A percentile compares a stretch with the other conserved stretches of the same genome.
These are phyloP conservation scores for Tilletia caries DNA, from an alignment of 1,284 basidiomycete genomes.

Conservation along the genomic window DNA sequence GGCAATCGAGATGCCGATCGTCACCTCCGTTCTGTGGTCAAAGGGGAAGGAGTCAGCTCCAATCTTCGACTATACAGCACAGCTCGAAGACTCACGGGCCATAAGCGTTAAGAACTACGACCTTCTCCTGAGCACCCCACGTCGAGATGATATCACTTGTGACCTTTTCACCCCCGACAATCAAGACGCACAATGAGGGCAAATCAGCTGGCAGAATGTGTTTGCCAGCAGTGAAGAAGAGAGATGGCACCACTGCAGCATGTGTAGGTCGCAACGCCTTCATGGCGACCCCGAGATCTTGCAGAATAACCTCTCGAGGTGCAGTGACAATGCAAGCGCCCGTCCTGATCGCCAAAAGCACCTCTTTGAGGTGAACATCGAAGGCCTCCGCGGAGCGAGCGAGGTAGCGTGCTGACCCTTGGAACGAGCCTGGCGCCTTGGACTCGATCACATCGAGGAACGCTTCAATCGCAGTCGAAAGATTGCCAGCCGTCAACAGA, in stretches of 20 bases:
- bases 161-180: constrained; percentile 49
- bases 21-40: constrained; percentile 34
- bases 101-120: constrained; percentile 46
- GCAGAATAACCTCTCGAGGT: constrained; percentile 37
- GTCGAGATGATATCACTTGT: constrained; percentile 28
- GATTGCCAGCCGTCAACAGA: constrained; percentile 37
- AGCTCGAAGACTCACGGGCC: constrained; percentile 26
- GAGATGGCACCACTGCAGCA: constrained; percentile 49
- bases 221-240: constrained; percentile 43
- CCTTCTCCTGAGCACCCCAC: constrained; percentile 29
- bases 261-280: constrained; percentile 39
- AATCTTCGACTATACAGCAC: background rate
- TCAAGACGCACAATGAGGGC: constrained; percentile 36
- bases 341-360: constrained; percentile 43
- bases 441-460: constrained; percentile 32
- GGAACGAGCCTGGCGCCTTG: constrained; percentile 32
- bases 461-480: constrained; percentile 38
- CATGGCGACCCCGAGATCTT: constrained; percentile 46
- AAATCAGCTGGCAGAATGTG: constrained; percentile 35
- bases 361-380: constrained; percentile 52
- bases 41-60: too few relatives aligned
- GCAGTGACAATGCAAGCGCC: constrained; percentile 50
- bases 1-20: constrained; percentile 48
- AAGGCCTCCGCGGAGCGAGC: constrained; percentile 50
- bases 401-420: constrained; percentile 34